Evolutionary conservation across 176 grass and related monocot species (phyloP).

Genomic region (Microstegium vimineum): DNA sequence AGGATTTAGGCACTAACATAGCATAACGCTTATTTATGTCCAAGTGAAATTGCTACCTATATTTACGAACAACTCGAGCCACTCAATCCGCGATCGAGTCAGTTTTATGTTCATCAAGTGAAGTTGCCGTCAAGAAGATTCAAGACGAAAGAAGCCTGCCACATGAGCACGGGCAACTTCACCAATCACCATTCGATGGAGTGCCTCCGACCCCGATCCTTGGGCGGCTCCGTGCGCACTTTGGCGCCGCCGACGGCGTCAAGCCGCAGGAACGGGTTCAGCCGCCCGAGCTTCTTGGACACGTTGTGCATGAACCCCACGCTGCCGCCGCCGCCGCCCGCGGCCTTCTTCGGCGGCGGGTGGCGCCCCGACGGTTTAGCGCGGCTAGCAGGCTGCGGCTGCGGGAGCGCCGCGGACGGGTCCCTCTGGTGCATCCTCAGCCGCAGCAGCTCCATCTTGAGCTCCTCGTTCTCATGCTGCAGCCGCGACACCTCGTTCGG

Average conservation of each 20-base stretch:
- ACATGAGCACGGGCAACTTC: background rate
- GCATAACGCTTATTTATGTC: too few relatives aligned
- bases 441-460: slow-evolving; percentile 63
- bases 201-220: slow-evolving; percentile 80
- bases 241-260: slow-evolving; percentile 42
- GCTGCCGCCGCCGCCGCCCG: background rate
- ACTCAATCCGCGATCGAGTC: background rate
- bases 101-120: background rate
- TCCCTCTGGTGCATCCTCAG: slow-evolving; percentile 61
- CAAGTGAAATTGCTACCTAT: background rate
- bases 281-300: slow-evolving; percentile 74
- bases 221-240: slow-evolving; percentile 39
- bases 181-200: slow-evolving; percentile 25
- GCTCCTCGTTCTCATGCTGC: slow-evolving; percentile 88
- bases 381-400: background rate
- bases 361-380: slow-evolving; percentile 28
- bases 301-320: slow-evolving; percentile 60
- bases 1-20: background rate
- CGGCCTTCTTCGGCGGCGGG: slow-evolving; percentile 54
- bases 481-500: slow-evolving; percentile 63
- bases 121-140: background rate
- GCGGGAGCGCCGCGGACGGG: background rate
- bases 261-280: slow-evolving; percentile 58
- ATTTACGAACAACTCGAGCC: background rate
- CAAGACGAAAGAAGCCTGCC: background rate